A percentile compares a stretch with the other conserved stretches of the same genome.
Conservation (phyloP, 2,329 filamentous ascomycete genomes). For the Exophiala sp. region DNA sequence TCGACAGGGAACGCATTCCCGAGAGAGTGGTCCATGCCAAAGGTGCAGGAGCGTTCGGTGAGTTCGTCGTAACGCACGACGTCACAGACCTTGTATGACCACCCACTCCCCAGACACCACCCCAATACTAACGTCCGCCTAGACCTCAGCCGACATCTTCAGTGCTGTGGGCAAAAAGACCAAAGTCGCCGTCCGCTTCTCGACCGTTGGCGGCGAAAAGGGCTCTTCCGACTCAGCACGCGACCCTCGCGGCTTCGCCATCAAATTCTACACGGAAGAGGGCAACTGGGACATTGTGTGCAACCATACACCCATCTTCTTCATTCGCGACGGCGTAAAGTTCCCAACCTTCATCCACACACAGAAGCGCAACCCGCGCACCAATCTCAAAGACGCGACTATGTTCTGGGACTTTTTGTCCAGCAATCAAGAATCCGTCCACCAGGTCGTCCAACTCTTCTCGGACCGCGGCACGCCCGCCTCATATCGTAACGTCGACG, state of each 20-base stretch:
- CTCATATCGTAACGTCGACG: slow-evolving; percentile 64
- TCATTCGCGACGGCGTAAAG: slow-evolving; percentile 61
- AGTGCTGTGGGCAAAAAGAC: slow-evolving; percentile 40
- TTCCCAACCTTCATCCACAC: slow-evolving; percentile 72
- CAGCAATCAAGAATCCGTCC: slow-evolving; percentile 60
- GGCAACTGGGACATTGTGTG: slow-evolving; percentile 51
- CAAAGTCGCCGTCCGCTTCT: slow-evolving; percentile 45
- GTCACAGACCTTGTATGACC: slow-evolving; percentile 46
- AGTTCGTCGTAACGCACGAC: slow-evolving; percentile 59
- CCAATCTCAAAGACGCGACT: slow-evolving; percentile 65
- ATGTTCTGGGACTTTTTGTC: slow-evolving; percentile 66
- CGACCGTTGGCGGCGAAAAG: slow-evolving; percentile 45
- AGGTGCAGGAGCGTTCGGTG: slow-evolving; percentile 54
- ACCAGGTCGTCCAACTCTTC: slow-evolving; percentile 64
- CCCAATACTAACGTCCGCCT: background rate
- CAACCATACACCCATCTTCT: slow-evolving; percentile 43
- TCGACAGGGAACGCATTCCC: slow-evolving; percentile 62
- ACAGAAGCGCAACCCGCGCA: slow-evolving; percentile 68
- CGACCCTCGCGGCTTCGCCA: slow-evolving; percentile 48
- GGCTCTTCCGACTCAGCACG: slow-evolving; percentile 47
- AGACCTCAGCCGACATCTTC: slow-evolving; percentile 53
- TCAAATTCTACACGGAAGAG: slow-evolving; percentile 53
- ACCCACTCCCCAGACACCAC: background rate
- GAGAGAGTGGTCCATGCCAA: slow-evolving; percentile 62
- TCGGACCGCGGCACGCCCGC: slow-evolving; percentile 64